Conservation (phyloP, 192 early-diverging fungal species). For the Paraglomus brasilianum region DNA sequence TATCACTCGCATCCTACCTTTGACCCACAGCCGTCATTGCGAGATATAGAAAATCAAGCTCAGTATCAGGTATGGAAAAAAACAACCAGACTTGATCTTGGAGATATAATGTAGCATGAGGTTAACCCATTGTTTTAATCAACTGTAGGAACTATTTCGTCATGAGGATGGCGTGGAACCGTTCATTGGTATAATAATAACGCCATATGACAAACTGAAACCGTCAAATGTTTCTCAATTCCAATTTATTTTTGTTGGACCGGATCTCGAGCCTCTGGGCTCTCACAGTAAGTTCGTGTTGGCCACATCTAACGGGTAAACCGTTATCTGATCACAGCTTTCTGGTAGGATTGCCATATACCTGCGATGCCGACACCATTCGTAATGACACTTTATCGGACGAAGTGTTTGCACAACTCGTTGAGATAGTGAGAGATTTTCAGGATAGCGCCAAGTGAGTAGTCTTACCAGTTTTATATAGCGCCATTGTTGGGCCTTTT, state of each 20-base stretch:
- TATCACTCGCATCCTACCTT: slow-evolving; percentile 97
- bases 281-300: slow-evolving; percentile 54
- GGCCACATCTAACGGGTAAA: slow-evolving; percentile 35
- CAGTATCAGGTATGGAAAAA: slow-evolving; percentile 68
- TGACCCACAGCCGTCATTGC: slow-evolving; percentile 81
- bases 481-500: too few species aligned
- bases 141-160: slow-evolving; percentile 57
- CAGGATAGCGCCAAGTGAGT: too few species aligned
- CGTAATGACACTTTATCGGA: slow-evolving; percentile 44
- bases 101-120: background rate
- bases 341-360: slow-evolving; percentile 50
- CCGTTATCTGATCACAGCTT: slow-evolving; percentile 26
- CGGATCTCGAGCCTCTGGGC: slow-evolving; percentile 45
- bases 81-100: background rate
- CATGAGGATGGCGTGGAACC: slow-evolving; percentile 70
- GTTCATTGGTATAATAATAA: slow-evolving; percentile 87
- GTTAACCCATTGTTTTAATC: slow-evolving; percentile 18
- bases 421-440: slow-evolving; percentile 59
- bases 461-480: too few species aligned
- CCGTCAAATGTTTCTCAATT: slow-evolving; percentile 55
- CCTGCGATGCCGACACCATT: slow-evolving; percentile 50
- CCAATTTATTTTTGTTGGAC: slow-evolving; percentile 59
- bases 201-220: slow-evolving; percentile 67
- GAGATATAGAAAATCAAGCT: slow-evolving; percentile 89
- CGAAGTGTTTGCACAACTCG: slow-evolving; percentile 55